Evolutionary conservation across 495 filamentous ascomycete species (phyloP).

Genomic region (Aspergillus nanangensis): DNA sequence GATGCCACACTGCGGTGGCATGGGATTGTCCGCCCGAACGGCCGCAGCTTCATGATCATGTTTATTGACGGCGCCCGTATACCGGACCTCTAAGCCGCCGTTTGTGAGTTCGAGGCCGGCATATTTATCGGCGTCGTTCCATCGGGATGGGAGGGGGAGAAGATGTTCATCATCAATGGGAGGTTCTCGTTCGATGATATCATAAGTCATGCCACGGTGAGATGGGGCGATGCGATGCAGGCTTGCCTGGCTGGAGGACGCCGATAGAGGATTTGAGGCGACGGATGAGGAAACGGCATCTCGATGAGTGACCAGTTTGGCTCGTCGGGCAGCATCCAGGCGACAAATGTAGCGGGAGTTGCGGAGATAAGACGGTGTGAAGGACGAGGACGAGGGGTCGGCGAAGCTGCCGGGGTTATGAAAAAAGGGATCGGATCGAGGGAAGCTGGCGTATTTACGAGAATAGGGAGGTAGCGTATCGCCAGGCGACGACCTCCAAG

Average conservation of each 20-base stretch:
- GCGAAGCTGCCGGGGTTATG: slow-evolving; percentile 19
- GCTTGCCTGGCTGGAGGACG: slow-evolving; percentile 59
- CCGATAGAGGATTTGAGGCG: slow-evolving; percentile 47
- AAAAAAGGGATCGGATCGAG: slow-evolving; percentile 28
- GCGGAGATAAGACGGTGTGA: slow-evolving; percentile 77
- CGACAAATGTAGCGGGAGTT: slow-evolving; percentile 72
- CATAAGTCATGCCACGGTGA: slow-evolving; percentile 79
- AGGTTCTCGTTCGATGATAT: slow-evolving; percentile 77
- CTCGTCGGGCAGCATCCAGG: slow-evolving; percentile 64
- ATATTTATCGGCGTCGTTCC: slow-evolving; percentile 76
- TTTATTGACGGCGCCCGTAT: slow-evolving; percentile 55
- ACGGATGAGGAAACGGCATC: slow-evolving; percentile 36
- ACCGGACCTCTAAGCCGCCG: slow-evolving; percentile 77
- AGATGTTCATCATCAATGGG: slow-evolving; percentile 50
- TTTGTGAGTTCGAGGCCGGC: slow-evolving; percentile 66
- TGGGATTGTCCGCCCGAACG: slow-evolving; percentile 79
- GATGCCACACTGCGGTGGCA: slow-evolving; percentile 88
- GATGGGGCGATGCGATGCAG: slow-evolving; percentile 64
- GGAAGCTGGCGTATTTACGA: slow-evolving; percentile 54
- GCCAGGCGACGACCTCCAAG: slow-evolving; percentile 31
- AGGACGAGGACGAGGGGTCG: slow-evolving; percentile 45
- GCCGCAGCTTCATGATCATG: slow-evolving; percentile 80
- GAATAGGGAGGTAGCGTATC: slow-evolving; percentile 52
- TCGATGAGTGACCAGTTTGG: slow-evolving; percentile 51
- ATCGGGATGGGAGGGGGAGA: slow-evolving; percentile 71